A percentile compares a stretch with the other conserved stretches of the same genome.
Evolutionary conservation across 129 eudicot species (phyloP).

Genomic region (Flaveria brownii): DNA sequence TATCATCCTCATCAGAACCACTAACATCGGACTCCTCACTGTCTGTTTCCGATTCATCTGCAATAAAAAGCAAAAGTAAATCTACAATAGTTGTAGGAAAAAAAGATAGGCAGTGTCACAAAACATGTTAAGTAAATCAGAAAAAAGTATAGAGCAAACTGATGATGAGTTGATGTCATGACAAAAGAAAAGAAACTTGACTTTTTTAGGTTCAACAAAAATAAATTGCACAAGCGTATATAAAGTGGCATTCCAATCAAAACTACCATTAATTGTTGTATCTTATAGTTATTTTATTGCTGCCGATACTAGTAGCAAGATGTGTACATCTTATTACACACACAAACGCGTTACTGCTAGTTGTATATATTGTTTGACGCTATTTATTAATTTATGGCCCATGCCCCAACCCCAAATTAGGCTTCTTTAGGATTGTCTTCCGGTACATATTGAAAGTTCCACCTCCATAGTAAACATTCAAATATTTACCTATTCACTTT

Average conservation of each 20-base stretch:
- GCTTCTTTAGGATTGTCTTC: no score
- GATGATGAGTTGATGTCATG: neutral
- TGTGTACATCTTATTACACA: neutral
- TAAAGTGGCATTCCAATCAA: neutral
- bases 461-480: no score
- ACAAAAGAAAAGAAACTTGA: neutral
- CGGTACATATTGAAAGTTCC: no score
- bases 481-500: no score
- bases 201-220: conserved; percentile 3
- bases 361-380: no score
- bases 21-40: conserved; percentile 91
- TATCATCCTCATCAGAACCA: conserved; percentile 89
- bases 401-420: no score
- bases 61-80: conserved; percentile 18
- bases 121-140: neutral
- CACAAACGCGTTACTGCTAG: neutral
- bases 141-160: conserved; percentile 4
- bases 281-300: neutral
- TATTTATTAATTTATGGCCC: no score
- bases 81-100: neutral
- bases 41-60: conserved; percentile 91
- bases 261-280: neutral
- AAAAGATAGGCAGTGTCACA: neutral
- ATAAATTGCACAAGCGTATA: neutral
- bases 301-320: neutral